Base-by-base conservation (phyloP, 305 asterid species). In the Fraxinus paxiana region DNA sequence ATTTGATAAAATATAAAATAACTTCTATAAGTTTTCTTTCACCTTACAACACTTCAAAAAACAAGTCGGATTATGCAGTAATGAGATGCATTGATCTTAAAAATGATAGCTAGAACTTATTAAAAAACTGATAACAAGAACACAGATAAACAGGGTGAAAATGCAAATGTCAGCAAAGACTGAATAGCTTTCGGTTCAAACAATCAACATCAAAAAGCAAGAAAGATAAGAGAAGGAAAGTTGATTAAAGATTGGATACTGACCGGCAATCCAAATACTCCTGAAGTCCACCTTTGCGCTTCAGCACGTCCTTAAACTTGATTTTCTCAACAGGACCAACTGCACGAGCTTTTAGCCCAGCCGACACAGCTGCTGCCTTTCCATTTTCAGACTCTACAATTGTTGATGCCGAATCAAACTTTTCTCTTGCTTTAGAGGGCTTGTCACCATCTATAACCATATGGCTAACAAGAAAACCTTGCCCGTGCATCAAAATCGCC, bases 211-310 rank as follows among this genome's bases (percentile, higher is more conserved):
- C 37, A 69, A 69, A 18, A 56, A 18, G 28, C 71, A 22, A 22
- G 33, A 63, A 24, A 63, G 31, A 63, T 13, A 63, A 80, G 73
- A 54, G 38, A 86, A 82, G 63, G 87, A 63, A 56, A 38, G 20
- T 46, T 9, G 24, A 76, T 70, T 34, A 76, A 78, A 41, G 81
- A 67, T 48, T 76, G 43, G 74, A 48, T 38, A 87, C 92, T 81
- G 77, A 94, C 99, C 99, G 92, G 98, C 97, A 91, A 85, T 94
- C 90, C 85, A 96, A 87, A 88, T 93, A 96, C 85, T 94, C 98
- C 84, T 92, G 98, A 81, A 92, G 92, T 72, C 99, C 99, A 74
- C 97, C 97, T 93, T 91, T 96, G 88, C 92, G 97, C 90, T 92
- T 94, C 87, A 96, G 79, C 72, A 92, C 89, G 82, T 96, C 99